Evolutionary conservation across 2,329 filamentous ascomycete genomes (phyloP).

Genomic region (Ceratocystis colombiana): DNA sequence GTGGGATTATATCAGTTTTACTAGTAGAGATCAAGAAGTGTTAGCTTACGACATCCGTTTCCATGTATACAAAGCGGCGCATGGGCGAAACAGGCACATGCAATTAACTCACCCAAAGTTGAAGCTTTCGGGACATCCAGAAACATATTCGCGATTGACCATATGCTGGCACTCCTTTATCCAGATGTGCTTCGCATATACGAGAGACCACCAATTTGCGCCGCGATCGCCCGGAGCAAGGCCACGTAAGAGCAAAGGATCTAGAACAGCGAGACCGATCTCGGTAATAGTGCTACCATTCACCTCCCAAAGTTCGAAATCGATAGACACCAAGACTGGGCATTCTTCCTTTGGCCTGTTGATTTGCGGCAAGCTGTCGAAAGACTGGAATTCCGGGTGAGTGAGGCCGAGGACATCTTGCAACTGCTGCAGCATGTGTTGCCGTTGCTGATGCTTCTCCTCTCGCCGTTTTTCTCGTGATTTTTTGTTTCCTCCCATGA

Average conservation of each 20-base stretch:
- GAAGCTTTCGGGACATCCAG: conserved; percentile 63
- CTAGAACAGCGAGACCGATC: conserved; percentile 71
- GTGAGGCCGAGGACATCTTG: conserved; percentile 14
- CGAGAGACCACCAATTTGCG: conserved; percentile 54
- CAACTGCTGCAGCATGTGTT: conserved; percentile 40
- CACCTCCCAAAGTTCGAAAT: conserved; percentile 71
- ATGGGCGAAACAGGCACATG: conserved; percentile 11
- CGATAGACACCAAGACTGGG: conserved; percentile 62
- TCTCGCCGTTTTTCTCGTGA: not conserved
- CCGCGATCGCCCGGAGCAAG: conserved; percentile 52
- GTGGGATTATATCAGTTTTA: conserved; percentile 29
- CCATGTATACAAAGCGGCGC: not conserved
- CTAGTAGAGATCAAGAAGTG: not conserved
- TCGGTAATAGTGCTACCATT: conserved; percentile 63
- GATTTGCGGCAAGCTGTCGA: not conserved
- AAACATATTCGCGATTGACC: conserved; percentile 57
- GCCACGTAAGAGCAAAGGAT: conserved; percentile 49
- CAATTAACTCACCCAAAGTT: conserved; percentile 56
- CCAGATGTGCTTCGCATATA: conserved; percentile 65
- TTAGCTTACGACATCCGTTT: not conserved
- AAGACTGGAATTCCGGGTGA: not conserved
- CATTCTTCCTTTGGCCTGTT: not conserved
- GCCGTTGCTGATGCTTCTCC: conserved; percentile 5
- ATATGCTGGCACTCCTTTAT: conserved; percentile 58
- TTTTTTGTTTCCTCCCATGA: not conserved